Evolutionary conservation across 768 basidiomycete genomes (phyloP).

Genomic region (Russula ochroleuca): DNA sequence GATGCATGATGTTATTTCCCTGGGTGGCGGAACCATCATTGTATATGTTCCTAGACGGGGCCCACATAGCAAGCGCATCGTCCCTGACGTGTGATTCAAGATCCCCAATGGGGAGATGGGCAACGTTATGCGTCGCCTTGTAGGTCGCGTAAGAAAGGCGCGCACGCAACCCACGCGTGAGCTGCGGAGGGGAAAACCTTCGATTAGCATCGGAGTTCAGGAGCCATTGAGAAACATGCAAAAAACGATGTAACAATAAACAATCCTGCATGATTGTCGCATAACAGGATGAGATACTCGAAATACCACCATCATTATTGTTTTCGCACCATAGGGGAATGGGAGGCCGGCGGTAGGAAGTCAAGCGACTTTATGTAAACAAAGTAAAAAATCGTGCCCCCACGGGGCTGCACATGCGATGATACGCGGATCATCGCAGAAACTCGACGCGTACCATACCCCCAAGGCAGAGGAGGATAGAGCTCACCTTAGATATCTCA

Average conservation of each 20-base stretch:
- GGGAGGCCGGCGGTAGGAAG: not conserved
- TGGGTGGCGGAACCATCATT: conserved; percentile 53
- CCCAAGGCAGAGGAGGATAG: conserved; percentile 28
- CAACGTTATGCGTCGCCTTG: conserved; percentile 73
- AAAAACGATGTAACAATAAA: conserved; percentile 11
- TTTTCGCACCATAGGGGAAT: not conserved
- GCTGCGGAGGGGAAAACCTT: conserved; percentile 42
- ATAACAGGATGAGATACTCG: not conserved
- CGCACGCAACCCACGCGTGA: conserved; percentile 74
- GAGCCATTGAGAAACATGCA: not conserved
- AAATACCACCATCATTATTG: not conserved
- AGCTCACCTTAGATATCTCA: conserved; percentile 73
- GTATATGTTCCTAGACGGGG: conserved; percentile 38
- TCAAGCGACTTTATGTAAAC: not conserved
- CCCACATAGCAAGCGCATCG: conserved; percentile 35
- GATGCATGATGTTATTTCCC: conserved; percentile 39
- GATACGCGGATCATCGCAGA: conserved; percentile 21
- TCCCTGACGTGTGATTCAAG: conserved; percentile 57
- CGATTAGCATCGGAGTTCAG: conserved; percentile 27
- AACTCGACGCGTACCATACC: conserved; percentile 24
- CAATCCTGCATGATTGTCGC: not conserved
- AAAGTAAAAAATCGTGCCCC: not conserved
- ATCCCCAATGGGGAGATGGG: conserved; percentile 61
- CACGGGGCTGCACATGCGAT: not conserved
- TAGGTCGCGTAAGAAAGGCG: conserved; percentile 80